A percentile compares a stretch with the other conserved stretches of the same genome.
Evolutionary conservation across 129 eudicot species (phyloP).

Genomic region (Flaveria sonorensis): DNA sequence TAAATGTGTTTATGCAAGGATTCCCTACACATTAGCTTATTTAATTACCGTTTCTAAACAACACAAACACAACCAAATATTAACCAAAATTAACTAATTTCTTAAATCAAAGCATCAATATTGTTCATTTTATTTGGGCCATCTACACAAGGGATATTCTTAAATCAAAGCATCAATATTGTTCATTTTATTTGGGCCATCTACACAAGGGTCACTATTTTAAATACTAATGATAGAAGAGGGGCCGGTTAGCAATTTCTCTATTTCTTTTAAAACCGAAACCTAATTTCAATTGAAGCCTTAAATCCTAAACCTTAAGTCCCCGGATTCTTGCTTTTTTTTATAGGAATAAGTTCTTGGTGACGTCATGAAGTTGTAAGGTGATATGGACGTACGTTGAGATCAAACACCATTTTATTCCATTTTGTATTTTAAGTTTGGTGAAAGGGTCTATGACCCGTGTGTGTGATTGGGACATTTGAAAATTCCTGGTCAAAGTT

Average conservation of each 20-base stretch:
- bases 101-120: neutral
- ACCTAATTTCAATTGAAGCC: slow-evolving; percentile 22
- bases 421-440: neutral
- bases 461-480: neutral
- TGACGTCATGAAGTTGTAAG: neutral
- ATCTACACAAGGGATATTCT: neutral
- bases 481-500: neutral
- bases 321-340: neutral
- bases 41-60: too few species aligned
- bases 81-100: too few species aligned
- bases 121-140: neutral
- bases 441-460: slow-evolving; percentile 3
- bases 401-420: neutral
- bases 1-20: too few species aligned
- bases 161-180: neutral
- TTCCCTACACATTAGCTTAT: too few species aligned
- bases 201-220: neutral
- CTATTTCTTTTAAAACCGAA: slow-evolving; percentile 7
- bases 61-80: too few species aligned
- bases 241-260: neutral
- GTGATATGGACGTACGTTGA: neutral
- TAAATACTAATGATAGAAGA: neutral
- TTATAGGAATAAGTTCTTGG: slow-evolving; percentile 31
- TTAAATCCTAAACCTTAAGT: slow-evolving; percentile 42
- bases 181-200: neutral